Evolutionary conservation across 108 stramenopile genomes (phyloP), one percentile per base, ranked within the genome.

Genomic region (Chaetoceros tenuissimus): DNA sequence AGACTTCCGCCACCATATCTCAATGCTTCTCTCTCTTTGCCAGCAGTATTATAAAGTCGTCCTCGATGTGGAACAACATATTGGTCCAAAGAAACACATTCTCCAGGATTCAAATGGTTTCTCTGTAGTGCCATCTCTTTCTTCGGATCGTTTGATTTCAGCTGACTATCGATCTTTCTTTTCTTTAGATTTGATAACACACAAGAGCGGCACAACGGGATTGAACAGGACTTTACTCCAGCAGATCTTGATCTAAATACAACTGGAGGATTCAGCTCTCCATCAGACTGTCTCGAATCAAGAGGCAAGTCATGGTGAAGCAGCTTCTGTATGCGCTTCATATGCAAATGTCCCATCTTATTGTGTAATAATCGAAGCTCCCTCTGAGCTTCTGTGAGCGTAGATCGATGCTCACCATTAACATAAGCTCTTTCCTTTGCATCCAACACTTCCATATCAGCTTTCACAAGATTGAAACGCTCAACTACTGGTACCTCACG

Each of bases 291-390:
- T n/a, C n/a, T n/a, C n/a, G n/a, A n/a, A n/a, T n/a, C n/a, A n/a
- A n/a, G n/a, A n/a, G n/a, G n/a, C n/a, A n/a, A n/a, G n/a, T n/a
- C n/a, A n/a, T n/a, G n/a, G n/a, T n/a, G n/a, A n/a, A n/a, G n/a
- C n/a, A 56, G 27, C 2, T 27, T 7, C 3, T 47, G 66, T 17
- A 65, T 19, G 3, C 18, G 29, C 0, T 18, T 7, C 7, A 73
- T 53, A 21, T 58, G n/a, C n/a, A 23, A 10, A 53, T 73, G 69
- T 7, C 63, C 72, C 3, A 74, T 53, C 49, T 45, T 46, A 0
- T 63, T 48, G 31, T 74, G 73, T 67, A 62, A 70, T 3, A 59
- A 51, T 3, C 73, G 65, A 18, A 80, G 51, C 18, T 72, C 74
- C 22, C 74, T 76, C 43, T 83, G 63, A 13, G 63, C 66, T 0